Percentiles rank a stretch among this genome's conserved stretches.
Evolutionary conservation across 2,329 filamentous ascomycete species (phyloP).

Genomic region (Dactylellina cionopaga): DNA sequence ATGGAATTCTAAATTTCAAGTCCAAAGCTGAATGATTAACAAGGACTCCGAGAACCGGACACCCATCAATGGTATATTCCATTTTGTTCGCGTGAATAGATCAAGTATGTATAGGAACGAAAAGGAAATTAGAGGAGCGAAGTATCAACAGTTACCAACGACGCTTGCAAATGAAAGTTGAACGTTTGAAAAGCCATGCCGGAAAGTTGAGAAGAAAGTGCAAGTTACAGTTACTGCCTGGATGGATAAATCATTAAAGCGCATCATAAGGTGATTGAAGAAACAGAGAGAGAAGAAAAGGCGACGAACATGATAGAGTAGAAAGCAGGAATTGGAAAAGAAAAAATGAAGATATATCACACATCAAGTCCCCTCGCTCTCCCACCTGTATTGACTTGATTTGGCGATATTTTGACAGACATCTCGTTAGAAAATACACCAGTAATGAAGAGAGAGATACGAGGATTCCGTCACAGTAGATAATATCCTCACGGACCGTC

Average conservation of each 20-base stretch:
- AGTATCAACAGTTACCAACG: conserved; percentile 8
- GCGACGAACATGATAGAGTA: background rate
- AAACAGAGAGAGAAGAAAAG: background rate
- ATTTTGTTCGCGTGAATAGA: conserved; percentile 19
- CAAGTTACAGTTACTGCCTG: conserved; percentile 3
- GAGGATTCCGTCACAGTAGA: background rate
- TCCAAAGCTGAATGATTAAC: no score
- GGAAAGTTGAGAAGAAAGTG: background rate
- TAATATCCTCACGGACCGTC: background rate
- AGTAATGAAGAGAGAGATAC: background rate
- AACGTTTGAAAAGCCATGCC: conserved; percentile 22
- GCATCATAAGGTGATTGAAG: background rate
- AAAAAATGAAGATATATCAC: background rate
- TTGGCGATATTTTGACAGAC: background rate
- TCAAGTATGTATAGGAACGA: conserved; percentile 1
- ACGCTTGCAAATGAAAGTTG: conserved; percentile 47
- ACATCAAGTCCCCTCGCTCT: background rate
- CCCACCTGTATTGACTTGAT: conserved; percentile 6
- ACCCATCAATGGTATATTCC: conserved; percentile 35
- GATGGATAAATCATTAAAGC: background rate
- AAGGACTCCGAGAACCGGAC: no score
- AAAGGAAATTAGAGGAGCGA: conserved; percentile 16
- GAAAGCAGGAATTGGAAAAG: background rate
- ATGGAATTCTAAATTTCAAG: no score
- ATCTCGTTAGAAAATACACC: background rate